These are phyloP conservation scores for Globisporangium lucens DNA, from an alignment of 352 stramenopile species.

Conservation along the genomic window DNA sequence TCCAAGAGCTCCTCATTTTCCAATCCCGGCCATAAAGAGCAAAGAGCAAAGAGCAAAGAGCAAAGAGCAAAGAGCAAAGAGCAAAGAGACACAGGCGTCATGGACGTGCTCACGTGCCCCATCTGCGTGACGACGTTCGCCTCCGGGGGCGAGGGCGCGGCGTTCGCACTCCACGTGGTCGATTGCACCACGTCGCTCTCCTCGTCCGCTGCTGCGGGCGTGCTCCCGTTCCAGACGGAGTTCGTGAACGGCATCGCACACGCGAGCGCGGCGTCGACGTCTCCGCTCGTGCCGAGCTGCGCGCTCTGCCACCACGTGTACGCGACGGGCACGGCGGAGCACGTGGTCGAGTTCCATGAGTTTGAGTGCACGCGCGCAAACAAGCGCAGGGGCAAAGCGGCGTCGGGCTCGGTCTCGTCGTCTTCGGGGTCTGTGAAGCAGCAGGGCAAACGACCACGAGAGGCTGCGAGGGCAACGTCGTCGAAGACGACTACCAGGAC, in stretches of 20 bases:
- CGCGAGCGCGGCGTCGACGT: constrained; percentile 12
- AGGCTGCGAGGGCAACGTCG: constrained; percentile 4
- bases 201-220: neutral
- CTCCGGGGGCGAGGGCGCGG: constrained; percentile 15
- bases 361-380: constrained; percentile 75
- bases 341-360: constrained; percentile 77
- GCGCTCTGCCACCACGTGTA: constrained; percentile 68
- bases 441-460: constrained; percentile 37
- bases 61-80: neutral
- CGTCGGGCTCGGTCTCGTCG: neutral
- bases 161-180: constrained; percentile 57
- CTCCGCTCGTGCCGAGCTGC: constrained; percentile 30
- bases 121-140: constrained; percentile 44
- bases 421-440: neutral
- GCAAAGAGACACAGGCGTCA: neutral
- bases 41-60: neutral
- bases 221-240: neutral
- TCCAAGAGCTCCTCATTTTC: neutral
- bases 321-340: constrained; percentile 28
- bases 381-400: constrained; percentile 11
- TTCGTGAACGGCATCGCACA: constrained; percentile 10
- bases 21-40: neutral
- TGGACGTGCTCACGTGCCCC: constrained; percentile 27
- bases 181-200: constrained; percentile 29
- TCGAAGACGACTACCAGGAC: constrained; percentile 1